Conservation (phyloP, 306 rosid genomes). For the Sindora glabra region DNA sequence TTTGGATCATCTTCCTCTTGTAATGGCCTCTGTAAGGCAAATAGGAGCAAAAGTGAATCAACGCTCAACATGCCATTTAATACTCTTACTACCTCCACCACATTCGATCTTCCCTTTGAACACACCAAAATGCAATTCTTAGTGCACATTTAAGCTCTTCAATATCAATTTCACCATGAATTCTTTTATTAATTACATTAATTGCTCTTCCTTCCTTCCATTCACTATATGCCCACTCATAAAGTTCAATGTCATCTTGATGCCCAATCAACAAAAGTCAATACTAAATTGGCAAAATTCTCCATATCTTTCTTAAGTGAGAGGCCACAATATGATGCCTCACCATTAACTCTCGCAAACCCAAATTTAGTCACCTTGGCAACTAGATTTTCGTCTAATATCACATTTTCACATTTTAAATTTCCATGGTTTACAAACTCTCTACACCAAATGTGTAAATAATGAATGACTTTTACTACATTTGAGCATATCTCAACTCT, state of each 20-base stretch:
- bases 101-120: slow-evolving; percentile 63
- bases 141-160: slow-evolving; percentile 54
- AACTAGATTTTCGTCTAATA: slow-evolving; percentile 48
- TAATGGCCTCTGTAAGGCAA: slow-evolving; percentile 9
- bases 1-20: slow-evolving; percentile 25
- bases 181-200: slow-evolving; percentile 47
- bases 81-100: slow-evolving; percentile 75
- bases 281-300: slow-evolving; percentile 59
- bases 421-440: slow-evolving; percentile 75
- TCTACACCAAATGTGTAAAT: slow-evolving; percentile 70
- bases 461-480: slow-evolving; percentile 59
- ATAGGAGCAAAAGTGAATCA: slow-evolving; percentile 68
- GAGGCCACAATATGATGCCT: slow-evolving; percentile 25
- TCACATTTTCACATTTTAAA: slow-evolving; percentile 49
- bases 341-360: slow-evolving; percentile 32
- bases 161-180: slow-evolving; percentile 24
- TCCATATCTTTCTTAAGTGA: slow-evolving; percentile 58
- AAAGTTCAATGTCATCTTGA: slow-evolving; percentile 25
- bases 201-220: slow-evolving; percentile 44
- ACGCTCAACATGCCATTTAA: slow-evolving; percentile 58
- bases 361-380: slow-evolving; percentile 67
- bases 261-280: slow-evolving; percentile 48
- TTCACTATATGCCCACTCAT: slow-evolving; percentile 54
- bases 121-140: slow-evolving; percentile 78
- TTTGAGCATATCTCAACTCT: slow-evolving; percentile 59